Percentiles rank a stretch among this genome's conserved stretches.
Conservation (phyloP, 1,284 basidiomycete genomes). For the Cryptococcus sp. region DNA sequence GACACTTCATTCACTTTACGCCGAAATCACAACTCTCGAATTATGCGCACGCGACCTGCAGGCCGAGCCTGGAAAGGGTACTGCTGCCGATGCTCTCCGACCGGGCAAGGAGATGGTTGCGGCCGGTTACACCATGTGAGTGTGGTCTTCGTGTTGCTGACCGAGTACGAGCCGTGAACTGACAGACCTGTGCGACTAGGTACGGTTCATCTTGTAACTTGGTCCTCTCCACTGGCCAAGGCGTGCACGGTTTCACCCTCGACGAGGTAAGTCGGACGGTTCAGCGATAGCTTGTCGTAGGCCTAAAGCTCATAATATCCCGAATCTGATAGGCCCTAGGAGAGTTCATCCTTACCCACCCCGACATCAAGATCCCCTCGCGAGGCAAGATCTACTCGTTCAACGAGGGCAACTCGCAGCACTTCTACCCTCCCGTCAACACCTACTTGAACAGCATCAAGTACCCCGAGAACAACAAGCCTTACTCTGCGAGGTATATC, state of each 20-base stretch:
- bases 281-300: no score
- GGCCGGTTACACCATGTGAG: conserved; percentile 92
- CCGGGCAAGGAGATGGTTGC: conserved; percentile 98
- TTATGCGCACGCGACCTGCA: background rate
- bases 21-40: no score
- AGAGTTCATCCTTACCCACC: conserved; percentile 99
- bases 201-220: conserved; percentile 98
- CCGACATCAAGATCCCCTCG: conserved; percentile 88
- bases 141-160: background rate
- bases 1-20: no score
- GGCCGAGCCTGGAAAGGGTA: conserved; percentile 58
- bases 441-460: conserved; percentile 96
- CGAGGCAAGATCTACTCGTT: conserved; percentile 99
- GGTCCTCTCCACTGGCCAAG: conserved; percentile 90
- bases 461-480: conserved; percentile 69
- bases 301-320: conserved; percentile 1
- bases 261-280: conserved; percentile 63
- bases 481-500: conserved; percentile 94
- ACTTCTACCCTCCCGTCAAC: conserved; percentile 83
- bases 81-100: conserved; percentile 82
- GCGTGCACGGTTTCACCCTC: conserved; percentile 98
- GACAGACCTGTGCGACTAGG: conserved; percentile 57
- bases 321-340: conserved; percentile 64
- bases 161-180: background rate
- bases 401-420: conserved; percentile 97